Base-by-base conservation (phyloP, 2,329 filamentous ascomycete species). In the Trichoderma polysporum region DNA sequence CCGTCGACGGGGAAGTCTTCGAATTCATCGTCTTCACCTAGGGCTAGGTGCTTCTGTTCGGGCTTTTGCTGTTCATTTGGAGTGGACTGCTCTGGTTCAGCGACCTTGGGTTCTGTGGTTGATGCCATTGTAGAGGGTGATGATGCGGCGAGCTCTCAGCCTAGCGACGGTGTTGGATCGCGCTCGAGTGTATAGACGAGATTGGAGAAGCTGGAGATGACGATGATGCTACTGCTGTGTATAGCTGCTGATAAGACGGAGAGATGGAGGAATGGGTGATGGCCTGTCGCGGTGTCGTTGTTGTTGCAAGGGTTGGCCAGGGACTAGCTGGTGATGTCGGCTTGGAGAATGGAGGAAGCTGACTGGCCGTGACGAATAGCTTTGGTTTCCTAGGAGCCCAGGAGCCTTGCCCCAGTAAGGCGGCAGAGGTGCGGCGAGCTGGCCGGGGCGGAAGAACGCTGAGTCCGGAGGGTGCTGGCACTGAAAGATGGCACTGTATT, bases 1-100 rank as follows among this genome's bases (percentile, higher is more conserved):
- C 95, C 93, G 82, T 99, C 94, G 66, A 97, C 91, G 29, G 95
- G 95, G 76, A 99, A 99, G 79, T 99, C 95, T 78, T 99, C 95
- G 75, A 99, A 99, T 83, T 99, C 95, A 79, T 99, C 95, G 76
- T 99, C 95, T 79, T 99, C 95, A 79, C 97, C 95, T 31, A 98
- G 86, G 67, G 91, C 87, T 37, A 90, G 73, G 74, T 88, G 82
- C 71, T 84, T 82, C 72, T 84, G 82, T 67, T 80, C 77, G 69
- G 80, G 70, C 62, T 74, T 71, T 69, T 75, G 72, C 64, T 72
- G 72, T 58, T 74, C 70, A 25, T 69, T 49, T 31, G 69, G 37
- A 59, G 69, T 41, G 60, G 76, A 35, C 58, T 68, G 63, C 56
- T 68, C 64, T 70, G 58, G 78, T 68, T 79, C 75, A 68, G 71